Percentiles rank a stretch among this genome's conserved stretches.
phyloP scores from a whole-genome alignment of 164 flowering plant genomes.

The Brasenia schreberi region DNA sequence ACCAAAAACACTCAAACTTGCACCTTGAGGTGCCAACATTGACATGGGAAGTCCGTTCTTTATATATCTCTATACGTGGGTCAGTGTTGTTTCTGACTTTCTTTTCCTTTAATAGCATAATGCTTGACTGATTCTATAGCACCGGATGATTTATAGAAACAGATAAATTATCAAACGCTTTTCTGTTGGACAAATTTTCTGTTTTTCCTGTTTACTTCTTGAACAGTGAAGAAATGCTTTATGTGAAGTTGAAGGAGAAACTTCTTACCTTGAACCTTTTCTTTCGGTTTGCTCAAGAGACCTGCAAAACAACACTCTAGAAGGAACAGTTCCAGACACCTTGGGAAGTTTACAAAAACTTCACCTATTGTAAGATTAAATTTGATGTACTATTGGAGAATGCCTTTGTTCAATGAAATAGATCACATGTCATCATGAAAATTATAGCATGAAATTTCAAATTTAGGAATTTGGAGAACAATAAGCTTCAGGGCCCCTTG shows the following conservation, averaged over 20 bases:
- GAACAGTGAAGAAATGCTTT: background rate
- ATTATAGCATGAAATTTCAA: background rate
- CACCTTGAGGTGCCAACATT: too few relatives aligned
- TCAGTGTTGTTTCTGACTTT: too few relatives aligned
- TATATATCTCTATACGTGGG: too few relatives aligned
- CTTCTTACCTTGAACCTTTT: background rate
- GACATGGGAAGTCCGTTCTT: too few relatives aligned
- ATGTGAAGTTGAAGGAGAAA: background rate
- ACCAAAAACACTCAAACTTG: too few relatives aligned
- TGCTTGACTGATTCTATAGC: too few relatives aligned
- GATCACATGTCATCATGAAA: background rate
- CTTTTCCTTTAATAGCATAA: too few relatives aligned
- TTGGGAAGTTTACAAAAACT: conserved; percentile 57
- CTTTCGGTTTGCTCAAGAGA: conserved; percentile 39
- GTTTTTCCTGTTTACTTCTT: too few relatives aligned
- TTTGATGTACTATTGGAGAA: background rate
- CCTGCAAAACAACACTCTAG: conserved; percentile 58
- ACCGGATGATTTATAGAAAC: too few relatives aligned
- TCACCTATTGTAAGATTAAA: conserved; percentile 47
- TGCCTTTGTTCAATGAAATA: background rate
- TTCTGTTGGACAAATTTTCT: too few relatives aligned
- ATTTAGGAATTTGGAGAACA: conserved; percentile 71
- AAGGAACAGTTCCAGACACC: conserved; percentile 63
- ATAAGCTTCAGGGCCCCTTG: conserved; percentile 53
- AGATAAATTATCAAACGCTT: too few relatives aligned